Evolutionary conservation across 495 filamentous ascomycete genomes (phyloP).

Genomic region (Hypoxylon crocopeplum): DNA sequence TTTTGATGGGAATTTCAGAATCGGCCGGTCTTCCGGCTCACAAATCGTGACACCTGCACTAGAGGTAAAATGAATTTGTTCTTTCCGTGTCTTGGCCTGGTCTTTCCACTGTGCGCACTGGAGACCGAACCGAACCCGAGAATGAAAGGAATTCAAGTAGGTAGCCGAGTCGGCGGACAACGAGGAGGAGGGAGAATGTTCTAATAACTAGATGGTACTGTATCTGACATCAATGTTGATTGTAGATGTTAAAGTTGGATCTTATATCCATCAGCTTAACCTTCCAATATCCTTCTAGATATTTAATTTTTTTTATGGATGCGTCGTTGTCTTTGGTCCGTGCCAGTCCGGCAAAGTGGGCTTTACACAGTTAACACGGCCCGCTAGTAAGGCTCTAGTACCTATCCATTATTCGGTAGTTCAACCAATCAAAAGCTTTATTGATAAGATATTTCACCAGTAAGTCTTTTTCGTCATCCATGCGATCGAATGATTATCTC

Average conservation of each 20-base stretch:
- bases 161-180: conserved; percentile 24
- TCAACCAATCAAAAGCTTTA: conserved; percentile 7
- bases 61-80: conserved; percentile 17
- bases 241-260: no score
- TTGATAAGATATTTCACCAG: conserved; percentile 23
- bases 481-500: conserved; percentile 30
- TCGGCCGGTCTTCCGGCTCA: conserved; percentile 39
- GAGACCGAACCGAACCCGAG: conserved; percentile 33
- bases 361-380: no score
- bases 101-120: conserved; percentile 28
- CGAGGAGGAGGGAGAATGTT: conserved; percentile 15
- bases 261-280: neutral
- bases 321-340: no score
- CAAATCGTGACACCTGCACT: conserved; percentile 23
- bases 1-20: conserved; percentile 29
- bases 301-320: no score
- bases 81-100: conserved; percentile 34
- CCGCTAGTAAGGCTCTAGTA: no score
- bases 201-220: neutral
- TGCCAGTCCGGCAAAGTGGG: no score
- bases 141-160: conserved; percentile 8
- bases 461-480: conserved; percentile 17
- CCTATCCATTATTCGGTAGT: no score
- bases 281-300: no score
- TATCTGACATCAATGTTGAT: conserved; percentile 15